phyloP scores from a whole-genome alignment of 2,329 filamentous ascomycete species.

The Sporothrix curviconia region DNA sequence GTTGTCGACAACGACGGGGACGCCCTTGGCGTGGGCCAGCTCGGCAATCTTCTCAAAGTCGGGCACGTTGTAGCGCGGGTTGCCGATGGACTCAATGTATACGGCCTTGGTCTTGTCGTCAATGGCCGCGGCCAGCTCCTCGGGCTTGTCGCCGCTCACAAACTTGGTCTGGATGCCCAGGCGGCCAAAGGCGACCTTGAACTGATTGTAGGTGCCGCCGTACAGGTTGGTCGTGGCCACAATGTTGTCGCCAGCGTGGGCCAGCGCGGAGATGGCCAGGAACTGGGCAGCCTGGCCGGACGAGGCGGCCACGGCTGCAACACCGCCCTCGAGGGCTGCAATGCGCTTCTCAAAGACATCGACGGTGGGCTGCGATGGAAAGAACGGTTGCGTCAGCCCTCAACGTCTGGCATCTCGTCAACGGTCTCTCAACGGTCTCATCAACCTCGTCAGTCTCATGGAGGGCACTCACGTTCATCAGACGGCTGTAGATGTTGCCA shows the following conservation, averaged over 20 bases:
- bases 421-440: not conserved
- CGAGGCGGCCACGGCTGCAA: constrained; percentile 74
- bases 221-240: constrained; percentile 86
- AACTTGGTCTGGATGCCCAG: constrained; percentile 86
- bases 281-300: constrained; percentile 91
- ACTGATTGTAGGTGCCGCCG: constrained; percentile 94
- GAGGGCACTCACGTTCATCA: constrained; percentile 59
- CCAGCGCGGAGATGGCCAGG: constrained; percentile 79
- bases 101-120: constrained; percentile 91
- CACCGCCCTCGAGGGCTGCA: constrained; percentile 88
- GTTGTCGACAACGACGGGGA: constrained; percentile 75
- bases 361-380: constrained; percentile 65
- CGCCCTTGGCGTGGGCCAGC: constrained; percentile 62
- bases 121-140: constrained; percentile 74
- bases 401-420: not conserved
- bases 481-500: constrained; percentile 95
- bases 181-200: constrained; percentile 85
- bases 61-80: constrained; percentile 87
- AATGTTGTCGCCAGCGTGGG: constrained; percentile 85
- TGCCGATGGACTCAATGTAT: constrained; percentile 88
- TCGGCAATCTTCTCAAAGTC: constrained; percentile 83
- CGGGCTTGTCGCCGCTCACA: constrained; percentile 69
- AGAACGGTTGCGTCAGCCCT: not conserved
- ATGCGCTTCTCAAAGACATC: constrained; percentile 96
- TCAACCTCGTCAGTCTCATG: too few relatives aligned